Evolutionary conservation across 305 asterid genomes (phyloP).

Genomic region (Fraxinus greggii): DNA sequence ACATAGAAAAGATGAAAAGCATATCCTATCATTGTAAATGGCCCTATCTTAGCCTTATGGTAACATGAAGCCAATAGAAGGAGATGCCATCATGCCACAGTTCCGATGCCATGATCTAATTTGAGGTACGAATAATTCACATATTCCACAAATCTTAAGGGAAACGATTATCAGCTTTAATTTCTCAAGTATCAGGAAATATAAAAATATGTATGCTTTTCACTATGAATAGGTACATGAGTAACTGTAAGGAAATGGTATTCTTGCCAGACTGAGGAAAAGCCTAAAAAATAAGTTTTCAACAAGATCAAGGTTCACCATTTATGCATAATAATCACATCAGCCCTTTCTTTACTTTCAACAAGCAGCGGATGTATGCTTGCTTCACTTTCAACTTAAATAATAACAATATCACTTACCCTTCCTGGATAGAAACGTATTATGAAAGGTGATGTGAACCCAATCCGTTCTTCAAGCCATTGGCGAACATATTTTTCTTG

Average conservation of each 20-base stretch:
- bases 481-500: constrained; percentile 77
- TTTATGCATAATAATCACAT: neutral
- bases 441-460: constrained; percentile 47
- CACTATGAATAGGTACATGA: neutral
- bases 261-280: neutral
- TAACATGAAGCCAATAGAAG: neutral
- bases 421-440: constrained; percentile 86
- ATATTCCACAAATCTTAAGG: neutral
- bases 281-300: neutral
- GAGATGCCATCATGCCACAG: neutral
- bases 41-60: neutral
- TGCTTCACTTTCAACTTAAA: neutral
- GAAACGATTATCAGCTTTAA: neutral
- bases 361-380: neutral
- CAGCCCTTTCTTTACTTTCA: neutral
- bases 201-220: neutral
- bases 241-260: neutral
- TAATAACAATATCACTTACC: constrained; percentile 44
- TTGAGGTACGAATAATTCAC: neutral
- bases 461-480: constrained; percentile 89
- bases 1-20: neutral
- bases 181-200: neutral
- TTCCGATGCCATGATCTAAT: constrained; percentile 2
- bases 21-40: neutral
- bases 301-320: neutral